Percentiles rank a stretch among this genome's conserved stretches.
These are phyloP conservation scores for Aspergillus amoenus DNA, from an alignment of 2,329 filamentous ascomycete species.

Conservation along the genomic window DNA sequence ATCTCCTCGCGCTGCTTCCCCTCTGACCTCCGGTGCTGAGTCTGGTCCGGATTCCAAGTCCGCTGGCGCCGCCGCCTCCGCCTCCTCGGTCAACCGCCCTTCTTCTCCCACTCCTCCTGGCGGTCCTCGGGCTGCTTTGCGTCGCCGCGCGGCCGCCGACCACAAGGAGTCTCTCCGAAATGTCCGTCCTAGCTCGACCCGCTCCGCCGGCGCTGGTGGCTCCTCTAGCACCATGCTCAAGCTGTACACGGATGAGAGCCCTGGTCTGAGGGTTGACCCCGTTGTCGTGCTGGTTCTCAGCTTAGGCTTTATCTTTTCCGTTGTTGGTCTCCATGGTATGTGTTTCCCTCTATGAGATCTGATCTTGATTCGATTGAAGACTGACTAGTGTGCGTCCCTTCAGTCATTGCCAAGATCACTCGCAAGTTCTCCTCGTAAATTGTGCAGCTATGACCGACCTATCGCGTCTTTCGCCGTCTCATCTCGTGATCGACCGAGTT, in stretches of 20 bases:
- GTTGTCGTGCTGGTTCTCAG: slow-evolving; percentile 95
- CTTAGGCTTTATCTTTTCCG: slow-evolving; percentile 97
- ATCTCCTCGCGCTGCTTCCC: slow-evolving; percentile 43
- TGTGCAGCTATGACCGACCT: background rate
- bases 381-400: slow-evolving; percentile 22
- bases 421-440: slow-evolving; percentile 71
- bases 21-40: slow-evolving; percentile 46
- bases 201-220: slow-evolving; percentile 89
- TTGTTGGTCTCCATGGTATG: slow-evolving; percentile 95
- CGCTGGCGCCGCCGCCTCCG: slow-evolving; percentile 52
- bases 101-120: slow-evolving; percentile 87
- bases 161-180: slow-evolving; percentile 97
- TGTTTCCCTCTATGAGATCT: slow-evolving; percentile 19
- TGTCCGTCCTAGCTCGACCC: slow-evolving; percentile 85
- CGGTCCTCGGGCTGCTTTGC: slow-evolving; percentile 91
- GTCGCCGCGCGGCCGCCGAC: slow-evolving; percentile 91
- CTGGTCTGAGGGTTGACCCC: slow-evolving; percentile 94
- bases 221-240: slow-evolving; percentile 98
- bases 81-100: slow-evolving; percentile 71
- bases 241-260: slow-evolving; percentile 98
- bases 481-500: background rate
- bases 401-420: slow-evolving; percentile 94
- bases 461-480: slow-evolving; percentile 1
- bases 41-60: slow-evolving; percentile 47
- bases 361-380: background rate